Evolutionary conservation across 1,139 yeast species (phyloP).

Genomic region (Yamadazyma aaseri): DNA sequence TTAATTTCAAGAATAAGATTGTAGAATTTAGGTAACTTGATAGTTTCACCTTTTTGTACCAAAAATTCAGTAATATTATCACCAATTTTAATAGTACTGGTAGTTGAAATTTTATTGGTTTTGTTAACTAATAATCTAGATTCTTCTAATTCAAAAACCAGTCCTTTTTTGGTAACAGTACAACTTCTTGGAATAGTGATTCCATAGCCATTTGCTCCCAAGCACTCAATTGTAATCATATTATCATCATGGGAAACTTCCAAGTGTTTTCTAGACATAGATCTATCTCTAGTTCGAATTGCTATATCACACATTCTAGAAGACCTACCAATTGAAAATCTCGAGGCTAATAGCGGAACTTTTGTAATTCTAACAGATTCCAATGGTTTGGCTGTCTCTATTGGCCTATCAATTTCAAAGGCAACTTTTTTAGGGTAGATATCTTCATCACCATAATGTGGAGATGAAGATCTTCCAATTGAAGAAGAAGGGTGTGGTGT

Average conservation of each 20-base stretch:
- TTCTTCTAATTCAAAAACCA: slow-evolving; percentile 27
- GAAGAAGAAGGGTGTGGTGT: slow-evolving; percentile 60
- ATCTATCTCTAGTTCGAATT: slow-evolving; percentile 52
- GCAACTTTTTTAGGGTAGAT: slow-evolving; percentile 13
- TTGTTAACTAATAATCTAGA: slow-evolving; percentile 12
- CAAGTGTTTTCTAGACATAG: slow-evolving; percentile 70
- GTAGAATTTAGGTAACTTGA: slow-evolving; percentile 52
- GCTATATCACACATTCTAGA: slow-evolving; percentile 60
- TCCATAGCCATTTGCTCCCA: slow-evolving; percentile 71
- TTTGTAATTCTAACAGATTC: slow-evolving; percentile 28
- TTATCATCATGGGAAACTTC: slow-evolving; percentile 18
- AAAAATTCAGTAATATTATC: slow-evolving; percentile 55
- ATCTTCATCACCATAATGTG: slow-evolving; percentile 16
- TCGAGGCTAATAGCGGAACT: slow-evolving; percentile 31
- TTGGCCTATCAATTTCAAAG: slow-evolving; percentile 15
- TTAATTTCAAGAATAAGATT: slow-evolving; percentile 64
- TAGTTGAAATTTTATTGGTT: slow-evolving; percentile 14
- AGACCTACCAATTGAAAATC: slow-evolving; percentile 58
- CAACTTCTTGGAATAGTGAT: slow-evolving; percentile 57
- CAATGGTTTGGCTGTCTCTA: slow-evolving; percentile 2
- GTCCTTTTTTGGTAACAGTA: slow-evolving; percentile 30
- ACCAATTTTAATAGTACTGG: slow-evolving; percentile 44
- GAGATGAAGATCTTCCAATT: slow-evolving; percentile 47
- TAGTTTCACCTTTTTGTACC: slow-evolving; percentile 52
- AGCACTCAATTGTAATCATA: slow-evolving; percentile 48